Percentiles rank a stretch among this genome's conserved stretches.
phyloP scores from a whole-genome alignment of 768 basidiomycete genomes.

The Harrya chromipes region DNA sequence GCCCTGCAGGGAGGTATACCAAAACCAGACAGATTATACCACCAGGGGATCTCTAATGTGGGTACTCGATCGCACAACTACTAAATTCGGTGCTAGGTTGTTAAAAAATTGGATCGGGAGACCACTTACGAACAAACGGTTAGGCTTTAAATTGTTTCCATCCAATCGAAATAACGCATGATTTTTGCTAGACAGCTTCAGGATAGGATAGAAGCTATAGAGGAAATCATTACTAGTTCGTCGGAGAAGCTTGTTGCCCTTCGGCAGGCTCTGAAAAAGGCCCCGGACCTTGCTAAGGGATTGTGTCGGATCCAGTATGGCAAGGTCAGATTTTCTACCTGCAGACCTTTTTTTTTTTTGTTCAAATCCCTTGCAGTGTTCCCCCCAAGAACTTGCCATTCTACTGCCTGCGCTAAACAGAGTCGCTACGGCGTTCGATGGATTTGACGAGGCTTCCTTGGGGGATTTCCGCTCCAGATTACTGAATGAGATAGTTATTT shows the following conservation, averaged over 20 bases:
- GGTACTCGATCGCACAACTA: slow-evolving; percentile 84
- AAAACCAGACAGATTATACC: slow-evolving; percentile 80
- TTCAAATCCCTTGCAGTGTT: slow-evolving; percentile 48
- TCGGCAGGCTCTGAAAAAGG: slow-evolving; percentile 61
- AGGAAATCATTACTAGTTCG: slow-evolving; percentile 67
- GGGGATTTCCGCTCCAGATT: slow-evolving; percentile 62
- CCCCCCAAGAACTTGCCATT: slow-evolving; percentile 74
- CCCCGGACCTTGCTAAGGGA: slow-evolving; percentile 89
- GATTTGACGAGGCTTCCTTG: slow-evolving; percentile 38
- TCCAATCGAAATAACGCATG: neutral
- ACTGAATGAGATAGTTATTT: slow-evolving; percentile 65
- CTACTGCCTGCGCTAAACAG: slow-evolving; percentile 75
- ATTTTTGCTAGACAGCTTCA: slow-evolving; percentile 57
- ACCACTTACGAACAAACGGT: slow-evolving; percentile 76
- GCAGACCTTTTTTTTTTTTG: neutral
- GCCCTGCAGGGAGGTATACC: slow-evolving; percentile 71
- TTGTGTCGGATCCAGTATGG: slow-evolving; percentile 88
- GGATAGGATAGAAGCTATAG: slow-evolving; percentile 78
- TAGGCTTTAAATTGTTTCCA: slow-evolving; percentile 15
- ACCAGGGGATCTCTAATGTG: slow-evolving; percentile 76
- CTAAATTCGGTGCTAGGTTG: slow-evolving; percentile 83
- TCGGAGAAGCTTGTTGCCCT: slow-evolving; percentile 64
- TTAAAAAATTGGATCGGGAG: slow-evolving; percentile 84
- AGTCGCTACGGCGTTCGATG: slow-evolving; percentile 61
- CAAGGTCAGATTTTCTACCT: slow-evolving; percentile 50